phyloP scores from a whole-genome alignment of 2,329 filamentous ascomycete genomes.

The Plenodomus biglobosus region DNA sequence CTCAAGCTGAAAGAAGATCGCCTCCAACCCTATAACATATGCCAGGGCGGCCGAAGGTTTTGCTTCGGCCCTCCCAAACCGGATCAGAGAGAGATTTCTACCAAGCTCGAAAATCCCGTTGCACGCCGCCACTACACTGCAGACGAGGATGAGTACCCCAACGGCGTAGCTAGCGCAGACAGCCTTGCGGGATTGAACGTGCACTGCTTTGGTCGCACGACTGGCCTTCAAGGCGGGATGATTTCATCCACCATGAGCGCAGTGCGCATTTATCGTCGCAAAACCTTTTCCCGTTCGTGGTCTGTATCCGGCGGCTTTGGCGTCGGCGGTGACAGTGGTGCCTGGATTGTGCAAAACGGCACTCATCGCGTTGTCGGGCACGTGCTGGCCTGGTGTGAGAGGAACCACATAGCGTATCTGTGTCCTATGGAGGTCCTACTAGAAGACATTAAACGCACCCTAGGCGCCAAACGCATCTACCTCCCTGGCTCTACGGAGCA shows the following conservation, averaged over 20 bases:
- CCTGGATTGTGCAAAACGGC: constrained; percentile 83
- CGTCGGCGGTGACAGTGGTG: constrained; percentile 86
- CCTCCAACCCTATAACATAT: constrained; percentile 69
- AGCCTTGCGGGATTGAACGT: constrained; percentile 75
- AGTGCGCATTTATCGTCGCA: constrained; percentile 83
- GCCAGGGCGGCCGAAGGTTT: constrained; percentile 57
- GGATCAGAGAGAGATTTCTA: constrained; percentile 34
- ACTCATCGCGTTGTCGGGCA: constrained; percentile 84
- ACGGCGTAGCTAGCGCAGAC: constrained; percentile 60
- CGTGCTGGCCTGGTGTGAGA: constrained; percentile 82
- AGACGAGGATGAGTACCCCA: constrained; percentile 53
- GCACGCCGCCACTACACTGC: constrained; percentile 37
- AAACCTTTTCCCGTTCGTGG: constrained; percentile 74
- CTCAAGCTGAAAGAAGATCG: constrained; percentile 76
- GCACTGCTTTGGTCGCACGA: constrained; percentile 86
- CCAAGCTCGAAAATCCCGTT: constrained; percentile 40
- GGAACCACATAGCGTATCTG: constrained; percentile 83
- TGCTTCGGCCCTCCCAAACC: constrained; percentile 28
- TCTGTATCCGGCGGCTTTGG: constrained; percentile 63
- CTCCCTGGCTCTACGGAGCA: constrained; percentile 61
- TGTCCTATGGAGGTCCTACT: constrained; percentile 92
- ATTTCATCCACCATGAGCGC: constrained; percentile 78
- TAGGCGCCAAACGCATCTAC: constrained; percentile 69
- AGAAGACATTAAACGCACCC: constrained; percentile 77
- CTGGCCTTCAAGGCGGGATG: constrained; percentile 75